Conservation (phyloP, 1,284 basidiomycete species). For the Puccinia hordei region DNA sequence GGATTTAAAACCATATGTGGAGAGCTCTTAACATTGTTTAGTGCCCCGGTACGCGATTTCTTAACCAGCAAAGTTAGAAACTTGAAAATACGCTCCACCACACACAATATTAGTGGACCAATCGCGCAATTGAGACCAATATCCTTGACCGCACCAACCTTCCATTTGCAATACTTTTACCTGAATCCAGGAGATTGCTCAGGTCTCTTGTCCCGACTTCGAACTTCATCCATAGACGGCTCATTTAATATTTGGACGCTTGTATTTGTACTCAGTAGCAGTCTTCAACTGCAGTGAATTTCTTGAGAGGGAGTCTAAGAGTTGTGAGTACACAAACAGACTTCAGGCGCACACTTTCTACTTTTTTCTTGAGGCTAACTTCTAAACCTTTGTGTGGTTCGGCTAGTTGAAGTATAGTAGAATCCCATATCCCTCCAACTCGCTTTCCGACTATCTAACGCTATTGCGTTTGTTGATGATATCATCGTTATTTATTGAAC, state of each 20-base stretch:
- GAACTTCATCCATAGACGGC: constrained; percentile 15
- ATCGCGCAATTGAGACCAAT: constrained; percentile 1
- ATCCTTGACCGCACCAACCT: not conserved
- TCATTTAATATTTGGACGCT: not conserved
- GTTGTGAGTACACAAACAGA: constrained; percentile 16
- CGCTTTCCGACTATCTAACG: constrained; percentile 32
- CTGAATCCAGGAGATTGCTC: constrained; percentile 10
- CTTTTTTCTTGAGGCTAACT: constrained; percentile 2
- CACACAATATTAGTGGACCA: not conserved
- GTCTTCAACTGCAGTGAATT: not conserved
- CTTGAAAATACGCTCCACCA: constrained; percentile 20
- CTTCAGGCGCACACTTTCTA: constrained; percentile 8
- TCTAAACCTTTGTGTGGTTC: constrained; percentile 19
- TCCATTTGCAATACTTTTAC: not conserved
- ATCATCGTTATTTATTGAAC: constrained; percentile 15
- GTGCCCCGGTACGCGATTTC: not conserved
- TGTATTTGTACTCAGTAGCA: constrained; percentile 4
- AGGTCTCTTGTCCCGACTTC: constrained; percentile 2
- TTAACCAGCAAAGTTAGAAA: constrained; percentile 10
- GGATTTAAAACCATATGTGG: not conserved
- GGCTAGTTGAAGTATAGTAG: constrained; percentile 19
- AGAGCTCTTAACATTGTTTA: not conserved
- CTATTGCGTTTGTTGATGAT: constrained; percentile 24
- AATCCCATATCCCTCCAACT: constrained; percentile 21
- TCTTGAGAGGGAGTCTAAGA: constrained; percentile 7